phyloP scores from a whole-genome alignment of 169 alveolate species.

The Pseudocohnilembus persalinus region DNA sequence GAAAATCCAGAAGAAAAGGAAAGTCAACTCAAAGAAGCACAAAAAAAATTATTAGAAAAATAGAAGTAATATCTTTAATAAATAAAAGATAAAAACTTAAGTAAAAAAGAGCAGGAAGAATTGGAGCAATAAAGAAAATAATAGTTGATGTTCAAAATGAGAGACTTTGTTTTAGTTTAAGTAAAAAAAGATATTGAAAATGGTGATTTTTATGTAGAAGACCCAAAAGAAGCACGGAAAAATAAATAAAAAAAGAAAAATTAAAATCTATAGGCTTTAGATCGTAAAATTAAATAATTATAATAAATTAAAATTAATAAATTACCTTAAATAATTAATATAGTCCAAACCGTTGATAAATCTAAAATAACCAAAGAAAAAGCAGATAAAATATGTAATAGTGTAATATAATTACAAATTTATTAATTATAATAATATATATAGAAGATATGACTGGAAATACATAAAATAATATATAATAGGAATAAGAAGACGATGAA shows the following conservation, averaged over 20 bases:
- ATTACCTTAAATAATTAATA: too few species aligned
- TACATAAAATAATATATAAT: background rate
- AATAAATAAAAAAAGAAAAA: too few species aligned
- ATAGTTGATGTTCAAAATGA: slow-evolving; percentile 30
- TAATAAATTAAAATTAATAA: too few species aligned
- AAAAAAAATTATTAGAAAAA: slow-evolving; percentile 20
- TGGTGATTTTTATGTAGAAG: background rate
- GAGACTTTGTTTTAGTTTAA: slow-evolving; percentile 13
- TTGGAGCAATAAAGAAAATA: slow-evolving; percentile 23
- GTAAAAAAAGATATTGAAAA: slow-evolving; percentile 5
- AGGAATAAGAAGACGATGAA: slow-evolving; percentile 33
- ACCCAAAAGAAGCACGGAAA: background rate
- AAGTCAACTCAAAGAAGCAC: slow-evolving; percentile 29
- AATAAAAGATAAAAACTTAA: slow-evolving; percentile 34
- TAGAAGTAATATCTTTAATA: slow-evolving; percentile 24
- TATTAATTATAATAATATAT: background rate
- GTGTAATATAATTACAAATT: background rate
- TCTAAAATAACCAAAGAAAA: background rate
- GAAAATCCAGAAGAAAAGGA: background rate
- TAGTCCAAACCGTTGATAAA: too few species aligned
- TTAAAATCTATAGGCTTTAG: background rate
- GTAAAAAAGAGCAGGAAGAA: slow-evolving; percentile 31
- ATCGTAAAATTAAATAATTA: background rate
- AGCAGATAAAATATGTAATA: background rate
- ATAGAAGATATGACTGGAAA: background rate